These are phyloP conservation scores for Hemisphaericaspora subhashii DNA, from an alignment of 1,139 yeast genomes.

Conservation along the genomic window DNA sequence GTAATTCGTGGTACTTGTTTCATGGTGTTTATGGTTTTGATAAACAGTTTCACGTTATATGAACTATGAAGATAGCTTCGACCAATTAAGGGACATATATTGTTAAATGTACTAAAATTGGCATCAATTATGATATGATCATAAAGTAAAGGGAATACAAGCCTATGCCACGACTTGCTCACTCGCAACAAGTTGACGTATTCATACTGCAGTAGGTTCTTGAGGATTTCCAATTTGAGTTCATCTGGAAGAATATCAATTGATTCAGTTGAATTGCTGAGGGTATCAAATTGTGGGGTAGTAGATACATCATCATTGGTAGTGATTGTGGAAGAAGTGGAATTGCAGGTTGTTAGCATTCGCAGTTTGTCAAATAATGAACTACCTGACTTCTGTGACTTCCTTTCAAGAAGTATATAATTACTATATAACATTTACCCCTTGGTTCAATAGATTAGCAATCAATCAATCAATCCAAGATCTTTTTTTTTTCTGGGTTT, in stretches of 20 bases:
- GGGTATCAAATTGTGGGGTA: slow-evolving; percentile 3
- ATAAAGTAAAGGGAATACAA: slow-evolving; percentile 36
- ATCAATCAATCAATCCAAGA: too few relatives aligned
- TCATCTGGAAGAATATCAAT: slow-evolving; percentile 40
- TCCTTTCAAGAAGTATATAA: neutral
- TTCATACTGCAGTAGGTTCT: slow-evolving; percentile 43
- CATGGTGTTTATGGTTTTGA: slow-evolving; percentile 17
- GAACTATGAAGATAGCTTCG: slow-evolving; percentile 36
- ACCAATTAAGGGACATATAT: slow-evolving; percentile 25
- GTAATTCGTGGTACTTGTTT: slow-evolving; percentile 15
- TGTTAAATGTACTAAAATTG: slow-evolving; percentile 29
- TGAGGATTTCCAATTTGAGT: slow-evolving; percentile 30
- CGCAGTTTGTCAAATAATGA: neutral
- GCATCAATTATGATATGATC: slow-evolving; percentile 41
- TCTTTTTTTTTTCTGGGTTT: too few relatives aligned
- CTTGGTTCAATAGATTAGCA: too few relatives aligned
- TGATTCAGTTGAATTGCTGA: slow-evolving; percentile 5
- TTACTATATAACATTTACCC: neutral
- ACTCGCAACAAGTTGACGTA: slow-evolving; percentile 35
- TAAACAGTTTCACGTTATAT: slow-evolving; percentile 33
- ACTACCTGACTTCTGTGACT: neutral
- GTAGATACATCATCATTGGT: neutral
- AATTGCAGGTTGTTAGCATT: neutral
- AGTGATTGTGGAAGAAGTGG: neutral
- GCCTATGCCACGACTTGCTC: slow-evolving; percentile 26